phyloP scores from a whole-genome alignment of 495 filamentous ascomycete genomes.

The Talaromyces trachyspermus region DNA sequence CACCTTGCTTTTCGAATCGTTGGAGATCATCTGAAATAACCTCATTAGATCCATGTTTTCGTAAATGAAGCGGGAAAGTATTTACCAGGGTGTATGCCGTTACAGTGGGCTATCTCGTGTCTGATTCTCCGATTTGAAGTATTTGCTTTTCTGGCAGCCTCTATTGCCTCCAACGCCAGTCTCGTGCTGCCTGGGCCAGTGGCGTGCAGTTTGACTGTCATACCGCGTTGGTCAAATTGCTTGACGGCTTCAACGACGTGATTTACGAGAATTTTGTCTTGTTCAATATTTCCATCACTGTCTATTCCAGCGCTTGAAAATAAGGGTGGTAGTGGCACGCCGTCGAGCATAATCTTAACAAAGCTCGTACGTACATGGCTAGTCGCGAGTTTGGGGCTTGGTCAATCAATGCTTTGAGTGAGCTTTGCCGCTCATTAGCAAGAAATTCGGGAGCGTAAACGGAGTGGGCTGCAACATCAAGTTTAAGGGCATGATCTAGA shows the following conservation, averaged over 20 bases:
- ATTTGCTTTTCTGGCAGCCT: not conserved
- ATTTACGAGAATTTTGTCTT: constrained; percentile 1
- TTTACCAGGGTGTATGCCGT: constrained; percentile 6
- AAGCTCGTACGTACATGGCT: constrained; percentile 6
- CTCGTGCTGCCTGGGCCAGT: constrained; percentile 2
- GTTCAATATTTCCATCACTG: not conserved
- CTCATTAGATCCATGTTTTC: not conserved
- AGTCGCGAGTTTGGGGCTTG: not conserved
- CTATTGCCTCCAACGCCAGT: not conserved
- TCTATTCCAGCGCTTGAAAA: constrained; percentile 3
- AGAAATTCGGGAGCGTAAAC: constrained; percentile 5
- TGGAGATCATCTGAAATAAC: constrained; percentile 5
- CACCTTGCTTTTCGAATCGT: not conserved
- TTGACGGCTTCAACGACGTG: constrained; percentile 1
- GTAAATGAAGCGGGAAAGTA: not conserved
- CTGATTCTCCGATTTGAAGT: not conserved
- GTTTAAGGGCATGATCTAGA: not conserved
- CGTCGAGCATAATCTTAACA: constrained; percentile 5
- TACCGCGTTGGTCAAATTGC: not conserved
- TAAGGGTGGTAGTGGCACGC: constrained; percentile 1
- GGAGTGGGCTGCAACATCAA: not conserved
- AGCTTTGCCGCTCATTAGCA: constrained; percentile 1
- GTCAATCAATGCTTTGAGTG: not conserved
- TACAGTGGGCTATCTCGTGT: constrained; percentile 8
- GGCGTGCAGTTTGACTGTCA: constrained; percentile 3